Evolutionary conservation across 208 protist genomes (phyloP).

Genomic region (Trypanosoma cruzi): DNA sequence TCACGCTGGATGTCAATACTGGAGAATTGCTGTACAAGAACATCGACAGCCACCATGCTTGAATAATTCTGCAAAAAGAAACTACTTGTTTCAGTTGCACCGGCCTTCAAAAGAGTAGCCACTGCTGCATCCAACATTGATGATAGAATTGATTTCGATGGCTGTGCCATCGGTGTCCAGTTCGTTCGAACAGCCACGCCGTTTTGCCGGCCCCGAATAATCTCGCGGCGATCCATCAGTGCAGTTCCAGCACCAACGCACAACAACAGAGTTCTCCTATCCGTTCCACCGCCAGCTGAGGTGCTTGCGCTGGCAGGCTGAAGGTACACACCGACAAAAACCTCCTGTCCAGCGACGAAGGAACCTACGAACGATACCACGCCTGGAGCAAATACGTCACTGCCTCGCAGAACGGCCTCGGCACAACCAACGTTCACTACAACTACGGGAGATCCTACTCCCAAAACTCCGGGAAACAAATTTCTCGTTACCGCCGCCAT

Average conservation of each 20-base stretch:
- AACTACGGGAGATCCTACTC: slow-evolving; percentile 25
- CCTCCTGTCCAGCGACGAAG: slow-evolving; percentile 30
- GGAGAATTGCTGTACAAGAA: slow-evolving; percentile 39
- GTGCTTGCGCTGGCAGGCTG: not conserved
- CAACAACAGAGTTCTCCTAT: slow-evolving; percentile 5
- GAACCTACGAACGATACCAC: slow-evolving; percentile 35
- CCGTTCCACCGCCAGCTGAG: not conserved
- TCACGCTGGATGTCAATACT: slow-evolving; percentile 3
- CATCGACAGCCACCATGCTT: slow-evolving; percentile 70
- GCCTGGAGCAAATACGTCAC: slow-evolving; percentile 82
- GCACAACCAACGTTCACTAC: slow-evolving; percentile 80
- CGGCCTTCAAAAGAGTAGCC: not conserved
- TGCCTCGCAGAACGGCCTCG: slow-evolving; percentile 89
- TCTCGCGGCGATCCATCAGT: slow-evolving; percentile 36
- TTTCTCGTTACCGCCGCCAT: not conserved
- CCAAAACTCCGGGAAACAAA: not conserved
- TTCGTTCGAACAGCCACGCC: slow-evolving; percentile 41
- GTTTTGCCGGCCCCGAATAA: slow-evolving; percentile 18
- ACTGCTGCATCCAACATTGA: slow-evolving; percentile 4
- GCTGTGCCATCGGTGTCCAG: slow-evolving; percentile 45
- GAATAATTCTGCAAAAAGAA: slow-evolving; percentile 83
- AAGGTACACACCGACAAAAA: slow-evolving; percentile 37
- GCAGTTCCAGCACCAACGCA: slow-evolving; percentile 37
- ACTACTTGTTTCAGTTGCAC: slow-evolving; percentile 2
- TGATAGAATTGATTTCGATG: slow-evolving; percentile 32